These are phyloP conservation scores for Batkoa obscura DNA, from an alignment of 371 early-diverging fungal species.

Conservation along the genomic window DNA sequence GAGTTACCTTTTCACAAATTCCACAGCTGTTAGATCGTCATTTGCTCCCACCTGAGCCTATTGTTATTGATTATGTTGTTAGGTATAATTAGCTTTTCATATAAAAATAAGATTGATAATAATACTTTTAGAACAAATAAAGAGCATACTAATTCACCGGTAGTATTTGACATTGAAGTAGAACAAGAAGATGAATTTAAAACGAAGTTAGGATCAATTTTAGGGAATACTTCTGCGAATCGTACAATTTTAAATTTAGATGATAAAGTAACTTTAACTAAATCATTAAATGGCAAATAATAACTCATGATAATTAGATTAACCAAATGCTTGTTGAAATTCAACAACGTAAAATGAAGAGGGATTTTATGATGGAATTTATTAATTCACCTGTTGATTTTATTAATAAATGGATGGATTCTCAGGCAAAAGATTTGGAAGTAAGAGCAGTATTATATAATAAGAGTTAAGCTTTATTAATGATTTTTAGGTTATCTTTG, in stretches of 20 bases:
- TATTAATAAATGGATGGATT: constrained; percentile 79
- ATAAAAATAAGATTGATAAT: too few species aligned
- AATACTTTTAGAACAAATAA: too few species aligned
- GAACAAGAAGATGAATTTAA: constrained; percentile 60
- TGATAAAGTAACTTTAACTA: constrained; percentile 16
- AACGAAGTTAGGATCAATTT: constrained; percentile 24
- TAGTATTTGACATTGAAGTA: constrained; percentile 75
- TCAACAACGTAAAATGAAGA: constrained; percentile 69
- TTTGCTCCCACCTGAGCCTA: constrained; percentile 71
- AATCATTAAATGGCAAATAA: neutral
- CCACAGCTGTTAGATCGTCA: constrained; percentile 64
- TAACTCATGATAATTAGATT: constrained; percentile 15
- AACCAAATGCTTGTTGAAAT: constrained; percentile 56
- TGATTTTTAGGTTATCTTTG: constrained; percentile 39
- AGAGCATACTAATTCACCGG: constrained; percentile 15
- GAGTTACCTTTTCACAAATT: constrained; percentile 57
- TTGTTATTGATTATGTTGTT: constrained; percentile 75
- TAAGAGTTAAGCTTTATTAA: neutral
- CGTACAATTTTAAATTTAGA: constrained; percentile 34
- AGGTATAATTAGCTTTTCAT: constrained; percentile 18
- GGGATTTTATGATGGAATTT: constrained; percentile 82
- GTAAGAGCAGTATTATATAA: constrained; percentile 11
- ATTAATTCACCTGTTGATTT: constrained; percentile 72
- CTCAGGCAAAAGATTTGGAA: constrained; percentile 81
- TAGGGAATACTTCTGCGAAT: constrained; percentile 19